These are phyloP conservation scores for Elongisporangium prolatum DNA, from an alignment of 352 stramenopile species.

Conservation along the genomic window DNA sequence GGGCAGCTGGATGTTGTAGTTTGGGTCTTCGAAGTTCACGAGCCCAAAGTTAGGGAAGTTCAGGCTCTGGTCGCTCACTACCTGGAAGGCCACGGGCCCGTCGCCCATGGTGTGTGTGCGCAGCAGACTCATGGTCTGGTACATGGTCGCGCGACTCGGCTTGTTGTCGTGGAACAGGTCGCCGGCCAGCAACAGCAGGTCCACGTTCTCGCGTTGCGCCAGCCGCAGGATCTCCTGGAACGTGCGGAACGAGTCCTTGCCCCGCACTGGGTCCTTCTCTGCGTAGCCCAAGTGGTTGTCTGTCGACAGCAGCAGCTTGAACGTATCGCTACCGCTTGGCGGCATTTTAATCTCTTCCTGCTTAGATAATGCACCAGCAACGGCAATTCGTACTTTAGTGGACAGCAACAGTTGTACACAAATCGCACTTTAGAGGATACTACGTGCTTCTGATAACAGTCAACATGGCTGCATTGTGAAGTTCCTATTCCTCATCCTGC, in stretches of 20 bases:
- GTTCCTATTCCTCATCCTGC: too few relatives aligned
- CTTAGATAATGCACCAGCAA: background rate
- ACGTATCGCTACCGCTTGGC: slow-evolving; percentile 32
- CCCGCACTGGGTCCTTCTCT: slow-evolving; percentile 95
- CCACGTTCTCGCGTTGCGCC: slow-evolving; percentile 63
- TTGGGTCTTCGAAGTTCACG: slow-evolving; percentile 98
- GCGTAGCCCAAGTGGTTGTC: slow-evolving; percentile 98
- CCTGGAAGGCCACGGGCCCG: slow-evolving; percentile 74
- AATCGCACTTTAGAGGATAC: background rate
- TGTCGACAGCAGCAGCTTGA: slow-evolving; percentile 94
- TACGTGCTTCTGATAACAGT: background rate
- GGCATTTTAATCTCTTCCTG: background rate
- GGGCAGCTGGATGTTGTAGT: slow-evolving; percentile 93
- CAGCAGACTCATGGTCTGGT: slow-evolving; percentile 97
- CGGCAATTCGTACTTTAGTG: background rate
- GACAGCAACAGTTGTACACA: background rate
- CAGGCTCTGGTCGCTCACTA: slow-evolving; percentile 88
- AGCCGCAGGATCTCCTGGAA: slow-evolving; percentile 87
- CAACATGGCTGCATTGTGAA: too few relatives aligned
- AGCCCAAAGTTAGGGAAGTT: slow-evolving; percentile 88
- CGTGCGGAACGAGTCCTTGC: slow-evolving; percentile 89
- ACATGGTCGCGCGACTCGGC: slow-evolving; percentile 93
- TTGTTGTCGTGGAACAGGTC: slow-evolving; percentile 99
- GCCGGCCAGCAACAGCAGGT: slow-evolving; percentile 94
- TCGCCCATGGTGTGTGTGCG: slow-evolving; percentile 94